Conservation (phyloP, 306 rosid genomes). For the Datisca glomerata region DNA sequence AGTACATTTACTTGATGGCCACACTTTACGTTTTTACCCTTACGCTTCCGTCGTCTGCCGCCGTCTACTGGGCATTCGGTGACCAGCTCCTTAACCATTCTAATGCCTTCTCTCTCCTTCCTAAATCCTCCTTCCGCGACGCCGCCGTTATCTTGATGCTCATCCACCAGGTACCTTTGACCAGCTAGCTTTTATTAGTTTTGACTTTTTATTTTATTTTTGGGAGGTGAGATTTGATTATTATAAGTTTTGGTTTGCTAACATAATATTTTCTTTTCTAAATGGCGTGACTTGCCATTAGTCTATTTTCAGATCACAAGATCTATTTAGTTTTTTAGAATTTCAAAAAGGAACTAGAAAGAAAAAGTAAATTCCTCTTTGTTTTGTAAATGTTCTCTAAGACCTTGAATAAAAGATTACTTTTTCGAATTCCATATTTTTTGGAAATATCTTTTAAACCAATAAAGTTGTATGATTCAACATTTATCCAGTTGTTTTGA, state of each 20-base stretch:
- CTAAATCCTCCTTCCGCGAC: slow-evolving; percentile 65
- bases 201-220: neutral
- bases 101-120: slow-evolving; percentile 87
- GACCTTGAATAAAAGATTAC: too few relatives aligned
- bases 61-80: slow-evolving; percentile 95
- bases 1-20: slow-evolving; percentile 77
- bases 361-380: neutral
- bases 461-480: too few relatives aligned
- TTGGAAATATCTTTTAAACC: too few relatives aligned
- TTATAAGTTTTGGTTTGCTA: too few relatives aligned
- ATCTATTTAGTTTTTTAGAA: too few relatives aligned
- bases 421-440: too few relatives aligned
- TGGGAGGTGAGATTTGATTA: too few relatives aligned
- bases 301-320: too few relatives aligned
- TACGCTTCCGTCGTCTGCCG: slow-evolving; percentile 73
- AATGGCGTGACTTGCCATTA: too few relatives aligned
- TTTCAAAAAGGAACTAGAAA: too few relatives aligned
- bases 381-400: neutral
- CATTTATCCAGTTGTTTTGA: too few relatives aligned
- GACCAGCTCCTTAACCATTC: slow-evolving; percentile 77
- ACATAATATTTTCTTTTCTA: too few relatives aligned
- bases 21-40: slow-evolving; percentile 84
- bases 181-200: neutral
- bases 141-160: slow-evolving; percentile 89
- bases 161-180: slow-evolving; percentile 72